A percentile compares a stretch with the other conserved stretches of the same genome.
These are phyloP conservation scores for Tuber brumale DNA, from an alignment of 495 filamentous ascomycete genomes.

Conservation along the genomic window DNA sequence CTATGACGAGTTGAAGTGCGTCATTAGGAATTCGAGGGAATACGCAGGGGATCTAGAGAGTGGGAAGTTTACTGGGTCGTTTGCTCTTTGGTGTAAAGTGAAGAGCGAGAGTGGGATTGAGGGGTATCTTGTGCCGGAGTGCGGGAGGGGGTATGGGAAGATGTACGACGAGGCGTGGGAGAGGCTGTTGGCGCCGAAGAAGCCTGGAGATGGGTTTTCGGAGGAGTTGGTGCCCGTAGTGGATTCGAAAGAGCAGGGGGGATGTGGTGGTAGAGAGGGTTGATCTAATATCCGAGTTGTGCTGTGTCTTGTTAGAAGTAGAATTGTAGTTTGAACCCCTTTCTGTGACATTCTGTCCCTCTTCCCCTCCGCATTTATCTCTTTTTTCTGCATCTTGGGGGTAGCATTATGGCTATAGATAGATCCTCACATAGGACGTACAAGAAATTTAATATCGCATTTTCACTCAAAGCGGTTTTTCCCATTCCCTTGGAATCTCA, in stretches of 20 bases:
- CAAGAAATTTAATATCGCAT: not conserved
- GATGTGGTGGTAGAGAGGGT: not conserved
- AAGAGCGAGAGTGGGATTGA: not conserved
- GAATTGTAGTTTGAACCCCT: not conserved
- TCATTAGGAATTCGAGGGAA: not conserved
- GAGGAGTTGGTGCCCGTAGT: not conserved
- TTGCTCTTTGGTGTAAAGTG: not conserved
- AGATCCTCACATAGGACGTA: not conserved
- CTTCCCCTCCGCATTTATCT: not conserved
- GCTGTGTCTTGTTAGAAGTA: not conserved
- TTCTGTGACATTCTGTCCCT: too few relatives aligned
- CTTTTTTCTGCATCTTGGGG: not conserved
- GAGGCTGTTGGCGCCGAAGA: not conserved
- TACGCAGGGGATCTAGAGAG: not conserved
- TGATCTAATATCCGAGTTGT: not conserved
- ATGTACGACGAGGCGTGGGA: constrained; percentile 1
- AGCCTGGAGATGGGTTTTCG: not conserved
- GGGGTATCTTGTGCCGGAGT: not conserved
- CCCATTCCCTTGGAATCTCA: not conserved
- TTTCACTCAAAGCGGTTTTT: not conserved
- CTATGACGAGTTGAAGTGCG: not conserved
- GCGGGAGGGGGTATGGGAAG: not conserved
- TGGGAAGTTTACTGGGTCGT: not conserved
- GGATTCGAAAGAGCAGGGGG: not conserved
- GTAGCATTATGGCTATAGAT: not conserved